Evolutionary conservation across 2,329 filamentous ascomycete genomes (phyloP), one percentile per base, ranked within the genome.

Genomic region (Aspergillus sp.): DNA sequence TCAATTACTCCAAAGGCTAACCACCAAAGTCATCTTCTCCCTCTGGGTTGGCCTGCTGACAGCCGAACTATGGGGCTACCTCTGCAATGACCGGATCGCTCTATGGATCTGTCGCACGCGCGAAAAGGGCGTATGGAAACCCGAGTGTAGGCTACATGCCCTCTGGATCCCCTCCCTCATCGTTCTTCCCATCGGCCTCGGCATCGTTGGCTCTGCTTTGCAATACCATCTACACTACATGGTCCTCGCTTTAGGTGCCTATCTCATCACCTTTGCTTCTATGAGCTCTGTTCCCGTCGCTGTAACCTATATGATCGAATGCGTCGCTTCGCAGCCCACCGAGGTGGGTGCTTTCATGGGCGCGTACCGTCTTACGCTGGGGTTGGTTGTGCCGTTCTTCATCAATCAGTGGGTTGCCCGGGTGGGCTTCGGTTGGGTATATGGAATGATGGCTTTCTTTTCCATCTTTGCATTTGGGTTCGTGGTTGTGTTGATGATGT

Each of bases 361-460:
- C 13, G 51, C 51, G 3, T 42, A 54, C 5, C 51, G 51, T 27
- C 51, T 54, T 2, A 38, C 51, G 0, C 8, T 54, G 21, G 51
- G 51, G 2, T 32, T 54, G 21, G 51, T 27, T 13, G 25, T 54
- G 7, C 51, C 51, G 15, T 54, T 54, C 21, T 54, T 54, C 2
- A 41, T 54, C 7, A 7, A 54, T 3, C 32, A 54, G 6, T 54
- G 51, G 51, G 51, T 54, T 6, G 51, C 51, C 5, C 51, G 23
- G 13, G 51, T 54, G 6, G 51, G 51, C 1, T 54, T 54, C 3
- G 51, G 51, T 0, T 54, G 51, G 51, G 51, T 54, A 1, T 54
- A 54, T 27, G 51, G 51, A 3, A 54, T 54, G 51, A 54, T 54
- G 51, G 51, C 51, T 1, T 54, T 54, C 36, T 54, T 54, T 27